These are phyloP conservation scores for Cladophialophora psammophila DNA, from an alignment of 2,329 filamentous ascomycete species.

Conservation along the genomic window DNA sequence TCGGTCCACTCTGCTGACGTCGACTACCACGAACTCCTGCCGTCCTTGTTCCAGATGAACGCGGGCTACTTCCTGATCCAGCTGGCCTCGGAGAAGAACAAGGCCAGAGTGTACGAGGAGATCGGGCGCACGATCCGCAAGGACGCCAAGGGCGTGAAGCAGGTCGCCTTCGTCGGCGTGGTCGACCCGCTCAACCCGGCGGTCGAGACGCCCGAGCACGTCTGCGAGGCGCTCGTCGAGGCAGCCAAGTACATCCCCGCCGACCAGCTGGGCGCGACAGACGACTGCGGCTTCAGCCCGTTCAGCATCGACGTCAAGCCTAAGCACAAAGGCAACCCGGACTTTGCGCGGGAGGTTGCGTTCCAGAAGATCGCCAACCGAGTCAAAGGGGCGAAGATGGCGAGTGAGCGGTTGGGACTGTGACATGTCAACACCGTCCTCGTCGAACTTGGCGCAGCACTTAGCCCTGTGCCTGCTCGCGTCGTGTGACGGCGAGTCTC, in stretches of 20 bases:
- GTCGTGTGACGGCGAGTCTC: too few relatives aligned
- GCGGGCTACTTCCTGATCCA: constrained; percentile 47
- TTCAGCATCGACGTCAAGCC: constrained; percentile 20
- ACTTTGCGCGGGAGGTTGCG: constrained; percentile 14
- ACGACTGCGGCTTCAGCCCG: constrained; percentile 20
- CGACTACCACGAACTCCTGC: constrained; percentile 44
- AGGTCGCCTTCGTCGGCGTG: constrained; percentile 46
- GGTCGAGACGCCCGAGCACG: constrained; percentile 44
- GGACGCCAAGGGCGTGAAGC: constrained; percentile 44
- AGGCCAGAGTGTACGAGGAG: constrained; percentile 43
- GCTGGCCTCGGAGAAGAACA: constrained; percentile 41
- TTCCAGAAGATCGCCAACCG: constrained; percentile 14
- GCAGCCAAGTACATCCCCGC: constrained; percentile 40
- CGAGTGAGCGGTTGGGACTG: constrained; percentile 5
- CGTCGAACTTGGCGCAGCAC: too few relatives aligned
- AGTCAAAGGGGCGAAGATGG: constrained; percentile 10
- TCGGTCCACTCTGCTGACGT: constrained; percentile 46
- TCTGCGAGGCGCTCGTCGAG: constrained; percentile 42
- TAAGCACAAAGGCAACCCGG: constrained; percentile 12
- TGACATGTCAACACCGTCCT: neutral
- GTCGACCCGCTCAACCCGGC: constrained; percentile 43
- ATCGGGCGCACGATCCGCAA: constrained; percentile 43
- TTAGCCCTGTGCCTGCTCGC: too few relatives aligned
- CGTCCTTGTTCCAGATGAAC: constrained; percentile 46
- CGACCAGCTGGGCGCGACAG: constrained; percentile 17